Base-by-base conservation (phyloP, 2,329 filamentous ascomycete species). In the Colletotrichum falcatum region DNA sequence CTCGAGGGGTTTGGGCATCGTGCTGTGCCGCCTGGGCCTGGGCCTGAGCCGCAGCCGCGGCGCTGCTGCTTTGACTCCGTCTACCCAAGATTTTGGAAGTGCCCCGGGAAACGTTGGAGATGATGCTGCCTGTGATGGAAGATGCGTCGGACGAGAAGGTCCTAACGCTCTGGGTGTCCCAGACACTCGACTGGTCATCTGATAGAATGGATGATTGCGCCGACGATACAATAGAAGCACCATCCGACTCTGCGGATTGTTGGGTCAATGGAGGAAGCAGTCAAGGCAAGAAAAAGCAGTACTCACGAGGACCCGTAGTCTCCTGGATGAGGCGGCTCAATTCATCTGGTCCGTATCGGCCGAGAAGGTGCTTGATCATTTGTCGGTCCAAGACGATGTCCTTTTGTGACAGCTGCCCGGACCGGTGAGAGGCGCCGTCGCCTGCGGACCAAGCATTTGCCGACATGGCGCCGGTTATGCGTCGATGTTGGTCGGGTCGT, bases 141-240 rank as follows among this genome's bases (percentile, higher is more conserved):
- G 80, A 80, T 48, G 81, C 78, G 72, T 83, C 82, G 62, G 81
- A 83, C 61, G 81, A 83, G 35, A 79, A 78, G 33, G 81, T 78
- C 42, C 79, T 76, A 60, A 81, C 78, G 68, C 80, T 81, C 55
- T 73, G 65, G 8, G 75, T 74, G 61, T 82, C 81, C 71, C 81
- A 82, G 35, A 82, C 71, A 65, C 80, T 82, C 51, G 79, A 75
- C 16, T 76, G 74, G 49, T 81, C 78, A 55, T 81, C 80, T 30
- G 79, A 79, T 28, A 79, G 76, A 56, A 80, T 76, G 7, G 80
- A 80, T 8, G 79, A 79, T 26, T 79, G 78, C 62, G 78, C 77
- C 23, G 74, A 79, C 7, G 80, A 80, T 28, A 81, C 72, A 39
- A 80, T 74, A 35, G 80, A 82, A 12, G 79, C 77, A 33, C 74